Evolutionary conservation across 2,329 filamentous ascomycete genomes (phyloP).

Genomic region (Plenodomus lindquistii): DNA sequence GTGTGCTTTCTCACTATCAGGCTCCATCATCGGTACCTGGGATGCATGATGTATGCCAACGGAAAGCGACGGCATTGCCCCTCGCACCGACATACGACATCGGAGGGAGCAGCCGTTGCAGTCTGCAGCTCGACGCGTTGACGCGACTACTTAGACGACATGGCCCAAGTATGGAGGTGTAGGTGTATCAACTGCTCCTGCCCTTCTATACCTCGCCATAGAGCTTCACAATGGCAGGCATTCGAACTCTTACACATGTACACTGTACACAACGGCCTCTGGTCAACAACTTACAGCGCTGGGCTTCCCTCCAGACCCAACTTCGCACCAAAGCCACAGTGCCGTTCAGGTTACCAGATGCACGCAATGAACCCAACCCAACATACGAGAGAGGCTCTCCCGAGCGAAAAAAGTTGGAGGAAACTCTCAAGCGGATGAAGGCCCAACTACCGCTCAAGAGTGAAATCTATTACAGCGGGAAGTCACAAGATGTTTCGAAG

Average conservation of each 20-base stretch:
- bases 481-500: conserved; percentile 24
- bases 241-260: conserved; percentile 18
- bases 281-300: conserved; percentile 10
- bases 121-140: neutral
- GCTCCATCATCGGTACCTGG: neutral
- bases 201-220: neutral
- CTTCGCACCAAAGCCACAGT: conserved; percentile 32
- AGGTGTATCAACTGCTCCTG: neutral
- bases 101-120: neutral
- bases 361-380: conserved; percentile 36
- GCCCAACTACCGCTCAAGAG: conserved; percentile 32
- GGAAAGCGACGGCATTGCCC: neutral
- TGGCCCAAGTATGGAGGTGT: neutral
- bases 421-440: conserved; percentile 27
- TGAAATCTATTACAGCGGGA: conserved; percentile 32
- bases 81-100: neutral
- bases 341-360: conserved; percentile 32
- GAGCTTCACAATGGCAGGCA: conserved; percentile 15
- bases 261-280: conserved; percentile 15
- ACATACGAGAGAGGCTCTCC: conserved; percentile 33
- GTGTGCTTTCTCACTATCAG: neutral
- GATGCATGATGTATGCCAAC: neutral
- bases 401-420: conserved; percentile 29
- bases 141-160: conserved; percentile 7
- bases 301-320: conserved; percentile 14